Percentiles rank a stretch among this genome's conserved stretches.
phyloP scores from a whole-genome alignment of 345 rosid species.

The Ricinus communis region DNA sequence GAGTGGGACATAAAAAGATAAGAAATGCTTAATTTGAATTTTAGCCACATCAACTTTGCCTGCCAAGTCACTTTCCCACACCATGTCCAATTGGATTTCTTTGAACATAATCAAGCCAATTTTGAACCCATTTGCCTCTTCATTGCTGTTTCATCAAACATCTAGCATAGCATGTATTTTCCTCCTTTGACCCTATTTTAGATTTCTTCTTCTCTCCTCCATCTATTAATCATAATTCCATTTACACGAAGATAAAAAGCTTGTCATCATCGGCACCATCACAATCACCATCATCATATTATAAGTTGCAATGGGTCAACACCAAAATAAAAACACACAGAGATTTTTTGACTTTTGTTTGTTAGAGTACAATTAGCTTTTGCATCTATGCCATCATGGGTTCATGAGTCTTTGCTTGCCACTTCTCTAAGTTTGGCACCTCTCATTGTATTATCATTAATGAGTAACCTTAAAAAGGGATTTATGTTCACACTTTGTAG shows the following conservation, averaged over 20 bases:
- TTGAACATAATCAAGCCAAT: conserved; percentile 27
- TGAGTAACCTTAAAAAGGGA: neutral
- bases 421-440: neutral
- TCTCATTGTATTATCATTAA: neutral
- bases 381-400: neutral
- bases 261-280: neutral
- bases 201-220: conserved; percentile 4
- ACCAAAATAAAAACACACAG: neutral
- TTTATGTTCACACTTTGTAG: neutral
- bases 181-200: neutral
- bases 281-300: neutral
- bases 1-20: neutral
- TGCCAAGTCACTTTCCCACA: conserved; percentile 15
- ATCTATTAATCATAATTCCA: neutral
- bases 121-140: neutral
- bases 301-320: neutral
- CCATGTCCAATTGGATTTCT: conserved; percentile 4
- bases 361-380: conserved; percentile 2
- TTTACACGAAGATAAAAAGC: neutral
- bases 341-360: neutral
- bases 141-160: neutral
- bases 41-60: neutral
- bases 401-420: conserved; percentile 1
- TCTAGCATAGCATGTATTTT: neutral
- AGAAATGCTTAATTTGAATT: neutral